phyloP scores from a whole-genome alignment of 768 basidiomycete genomes.

The Suillus subalutaceus region DNA sequence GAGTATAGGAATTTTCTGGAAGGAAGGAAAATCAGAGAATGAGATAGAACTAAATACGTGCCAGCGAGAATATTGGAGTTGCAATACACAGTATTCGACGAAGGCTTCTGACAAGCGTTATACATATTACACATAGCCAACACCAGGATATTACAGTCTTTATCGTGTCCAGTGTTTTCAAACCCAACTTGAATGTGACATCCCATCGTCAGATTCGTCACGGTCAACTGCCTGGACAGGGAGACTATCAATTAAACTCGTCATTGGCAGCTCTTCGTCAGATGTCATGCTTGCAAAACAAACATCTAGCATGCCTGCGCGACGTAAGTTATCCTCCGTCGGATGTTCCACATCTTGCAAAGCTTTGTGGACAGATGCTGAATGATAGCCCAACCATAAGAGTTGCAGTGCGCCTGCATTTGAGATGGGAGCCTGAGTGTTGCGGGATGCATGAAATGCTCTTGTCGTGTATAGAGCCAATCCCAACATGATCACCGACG shows the following conservation, averaged over 20 bases:
- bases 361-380: not conserved
- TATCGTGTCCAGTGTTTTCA: not conserved
- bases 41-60: no score
- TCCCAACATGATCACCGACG: not conserved
- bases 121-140: no score
- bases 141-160: not conserved
- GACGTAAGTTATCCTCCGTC: conserved; percentile 2
- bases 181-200: not conserved
- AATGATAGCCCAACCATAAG: conserved; percentile 5
- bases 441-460: not conserved
- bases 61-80: no score
- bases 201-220: not conserved
- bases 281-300: conserved; percentile 1
- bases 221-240: not conserved
- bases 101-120: no score
- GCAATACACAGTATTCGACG: no score
- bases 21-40: no score
- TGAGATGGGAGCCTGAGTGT: not conserved
- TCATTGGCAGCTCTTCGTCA: not conserved
- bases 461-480: not conserved
- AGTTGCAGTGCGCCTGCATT: not conserved
- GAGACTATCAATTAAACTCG: not conserved
- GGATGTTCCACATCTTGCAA: not conserved
- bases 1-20: no score
- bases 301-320: conserved; percentile 11